phyloP scores from a whole-genome alignment of 768 basidiomycete species.

The Boletus tomentosulus region DNA sequence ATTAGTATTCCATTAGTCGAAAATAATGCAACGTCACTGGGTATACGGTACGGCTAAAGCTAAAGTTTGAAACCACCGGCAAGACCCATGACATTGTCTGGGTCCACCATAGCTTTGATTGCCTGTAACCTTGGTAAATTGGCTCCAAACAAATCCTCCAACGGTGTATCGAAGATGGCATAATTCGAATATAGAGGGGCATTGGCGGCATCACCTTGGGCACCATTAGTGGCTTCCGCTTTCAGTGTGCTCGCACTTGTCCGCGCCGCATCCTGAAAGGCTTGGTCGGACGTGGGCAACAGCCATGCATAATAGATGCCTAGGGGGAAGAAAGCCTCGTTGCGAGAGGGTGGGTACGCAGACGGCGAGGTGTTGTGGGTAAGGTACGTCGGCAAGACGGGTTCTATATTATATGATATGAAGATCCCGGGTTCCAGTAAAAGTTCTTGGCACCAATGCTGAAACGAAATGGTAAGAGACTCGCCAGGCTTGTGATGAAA shows the following conservation, averaged over 20 bases:
- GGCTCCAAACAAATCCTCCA: slow-evolving; percentile 43
- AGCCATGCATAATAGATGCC: slow-evolving; percentile 37
- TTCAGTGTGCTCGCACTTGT: slow-evolving; percentile 36
- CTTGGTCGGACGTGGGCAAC: neutral
- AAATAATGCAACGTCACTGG: too few species aligned
- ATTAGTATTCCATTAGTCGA: too few species aligned
- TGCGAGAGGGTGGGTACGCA: slow-evolving; percentile 44
- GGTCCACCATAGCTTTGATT: neutral
- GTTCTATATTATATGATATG: slow-evolving; percentile 34
- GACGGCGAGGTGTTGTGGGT: slow-evolving; percentile 33
- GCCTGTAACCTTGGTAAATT: slow-evolving; percentile 32
- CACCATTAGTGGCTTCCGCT: slow-evolving; percentile 36
- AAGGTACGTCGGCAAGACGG: slow-evolving; percentile 42
- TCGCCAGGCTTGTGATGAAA: neutral
- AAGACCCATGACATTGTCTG: slow-evolving; percentile 44
- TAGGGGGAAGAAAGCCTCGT: slow-evolving; percentile 34
- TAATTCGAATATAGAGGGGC: slow-evolving; percentile 52
- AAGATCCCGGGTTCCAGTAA: neutral
- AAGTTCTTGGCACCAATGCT: slow-evolving; percentile 1
- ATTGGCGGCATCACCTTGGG: slow-evolving; percentile 34
- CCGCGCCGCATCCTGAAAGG: slow-evolving; percentile 34
- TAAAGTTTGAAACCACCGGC: slow-evolving; percentile 49
- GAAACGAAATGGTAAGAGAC: neutral
- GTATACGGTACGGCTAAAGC: neutral
- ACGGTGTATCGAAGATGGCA: slow-evolving; percentile 46